Base-by-base conservation (phyloP, 305 asterid genomes). In the Ajuga reptans region DNA sequence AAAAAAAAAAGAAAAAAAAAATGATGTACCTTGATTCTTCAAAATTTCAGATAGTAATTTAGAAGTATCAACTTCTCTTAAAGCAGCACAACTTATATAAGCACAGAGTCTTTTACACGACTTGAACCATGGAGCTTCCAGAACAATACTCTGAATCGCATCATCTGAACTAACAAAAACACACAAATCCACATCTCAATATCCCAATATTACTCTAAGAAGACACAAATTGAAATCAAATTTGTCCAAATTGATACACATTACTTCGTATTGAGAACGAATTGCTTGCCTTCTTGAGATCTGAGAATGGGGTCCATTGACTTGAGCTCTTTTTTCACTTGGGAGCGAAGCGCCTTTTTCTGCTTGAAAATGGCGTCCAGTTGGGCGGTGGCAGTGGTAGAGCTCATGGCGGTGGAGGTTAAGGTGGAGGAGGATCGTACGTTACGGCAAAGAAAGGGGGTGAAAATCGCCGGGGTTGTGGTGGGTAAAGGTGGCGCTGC, bases 81-180 rank as follows among this genome's bases (percentile, higher is more conserved):
- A 73, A 67, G 95, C 85, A 72, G 88, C 80, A 59, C 95, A 90
- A 43, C 92, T 86, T 37, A 93, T 85, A 66, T 93, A 93, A 70
- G 99, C 99, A 73, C 99, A 93, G 14, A 93, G 81, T 41, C 95
- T 83, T 43, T 70, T 79, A 77, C 96, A 86, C 14, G 89, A 83
- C 78, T 84, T 90, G 81, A 90, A 93, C 99, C 99, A 90, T 9
- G 97, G 95, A 76, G 96, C 91, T 71, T 86, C 93, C 89, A 87
- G 55, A 31, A 90, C 85, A 53, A 78, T 42, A 34, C 70, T 89
- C 82, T 90, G 99, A 46, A 90, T 85, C 14, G 84, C 87, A 60
- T 89, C 95, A 80, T 93, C 99, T 93, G 83, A 72, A 71, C 31
- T 67, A 69, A 14, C 34, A 62, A 42, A 63, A 58, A 24, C 24